Evolutionary conservation across 1,284 basidiomycete species (phyloP), one percentile per base, ranked within the genome.

Genomic region (Ceratobasidium papillatum): DNA sequence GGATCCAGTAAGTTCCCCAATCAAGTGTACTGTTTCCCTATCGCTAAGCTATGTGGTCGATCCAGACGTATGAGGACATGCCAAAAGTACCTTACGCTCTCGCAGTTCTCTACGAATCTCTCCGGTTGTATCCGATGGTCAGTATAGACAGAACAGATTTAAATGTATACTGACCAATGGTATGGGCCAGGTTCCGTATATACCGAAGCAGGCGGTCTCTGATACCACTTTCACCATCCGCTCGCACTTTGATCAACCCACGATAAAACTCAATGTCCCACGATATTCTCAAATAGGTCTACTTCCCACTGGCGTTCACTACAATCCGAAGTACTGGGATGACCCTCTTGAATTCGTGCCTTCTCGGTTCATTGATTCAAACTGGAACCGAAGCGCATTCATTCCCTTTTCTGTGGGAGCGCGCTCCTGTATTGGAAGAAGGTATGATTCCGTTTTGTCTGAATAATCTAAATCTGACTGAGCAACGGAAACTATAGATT

Each of bases 141-240:
- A 78, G 85, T 14, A 59, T 41, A 5, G 8, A 34, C 32, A 17
- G n/a, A n/a, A n/a, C n/a, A n/a, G n/a, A n/a, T n/a, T n/a, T n/a
- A n/a, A n/a, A n/a, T n/a, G n/a, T n/a, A n/a, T n/a, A n/a, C n/a
- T n/a, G n/a, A n/a, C n/a, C n/a, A n/a, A n/a, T n/a, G n/a, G n/a
- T n/a, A n/a, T n/a, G n/a, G n/a, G n/a, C n/a, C 25, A 52, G 36
- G 38, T 38, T 34, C 17, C 51, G 12, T 19, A 38, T 25, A 56
- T 43, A 30, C 30, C 54, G 36, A 54, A 64, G 38, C 32, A 64
- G n/a, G 9, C 49, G 8, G n/a, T 12, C 34, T 12, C 59, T 27
- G 71, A 52, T 45, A 41, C 52, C 3, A 49, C 7, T 38, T 27
- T 58, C 12, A 45, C 43, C 27, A 19, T 80, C 83, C 2, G 82